phyloP scores from a whole-genome alignment of 192 early-diverging fungal genomes.

The Podila clonocystis region DNA sequence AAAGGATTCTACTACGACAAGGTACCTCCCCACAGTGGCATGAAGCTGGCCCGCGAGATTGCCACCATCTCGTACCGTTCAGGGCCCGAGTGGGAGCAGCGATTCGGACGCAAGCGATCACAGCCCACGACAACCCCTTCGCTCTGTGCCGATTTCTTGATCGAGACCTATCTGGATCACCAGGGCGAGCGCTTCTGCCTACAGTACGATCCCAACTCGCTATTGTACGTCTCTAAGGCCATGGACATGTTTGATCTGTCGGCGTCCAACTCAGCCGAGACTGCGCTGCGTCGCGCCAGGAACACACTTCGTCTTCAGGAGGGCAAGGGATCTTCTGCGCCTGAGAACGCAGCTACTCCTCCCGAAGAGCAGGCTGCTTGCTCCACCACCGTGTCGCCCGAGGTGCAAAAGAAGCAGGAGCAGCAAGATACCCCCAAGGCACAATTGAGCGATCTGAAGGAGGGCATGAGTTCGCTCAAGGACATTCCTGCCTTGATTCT shows the following conservation, averaged over 20 bases:
- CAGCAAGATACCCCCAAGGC: slow-evolving; percentile 54
- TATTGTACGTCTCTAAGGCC: slow-evolving; percentile 94
- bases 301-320: slow-evolving; percentile 45
- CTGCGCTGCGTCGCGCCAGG: slow-evolving; percentile 51
- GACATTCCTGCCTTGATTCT: slow-evolving; percentile 87
- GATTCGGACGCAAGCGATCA: slow-evolving; percentile 89
- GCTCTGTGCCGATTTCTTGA: slow-evolving; percentile 92
- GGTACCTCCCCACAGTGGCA: slow-evolving; percentile 89
- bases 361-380: slow-evolving; percentile 23
- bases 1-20: slow-evolving; percentile 93
- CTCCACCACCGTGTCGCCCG: not conserved
- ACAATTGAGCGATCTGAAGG: slow-evolving; percentile 67
- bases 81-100: slow-evolving; percentile 97
- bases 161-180: slow-evolving; percentile 97
- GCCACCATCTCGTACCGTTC: slow-evolving; percentile 95
- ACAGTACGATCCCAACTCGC: slow-evolving; percentile 94
- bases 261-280: slow-evolving; percentile 53
- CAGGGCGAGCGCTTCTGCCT: slow-evolving; percentile 95
- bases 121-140: slow-evolving; percentile 78
- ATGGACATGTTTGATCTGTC: slow-evolving; percentile 99
- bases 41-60: slow-evolving; percentile 96
- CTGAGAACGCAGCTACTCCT: slow-evolving; percentile 32
- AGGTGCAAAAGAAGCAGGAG: not conserved
- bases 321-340: slow-evolving; percentile 30
- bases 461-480: slow-evolving; percentile 74